A percentile compares a stretch with the other conserved stretches of the same genome.
Conservation (phyloP, 2,329 filamentous ascomycete species). For the Curvularia lunata region DNA sequence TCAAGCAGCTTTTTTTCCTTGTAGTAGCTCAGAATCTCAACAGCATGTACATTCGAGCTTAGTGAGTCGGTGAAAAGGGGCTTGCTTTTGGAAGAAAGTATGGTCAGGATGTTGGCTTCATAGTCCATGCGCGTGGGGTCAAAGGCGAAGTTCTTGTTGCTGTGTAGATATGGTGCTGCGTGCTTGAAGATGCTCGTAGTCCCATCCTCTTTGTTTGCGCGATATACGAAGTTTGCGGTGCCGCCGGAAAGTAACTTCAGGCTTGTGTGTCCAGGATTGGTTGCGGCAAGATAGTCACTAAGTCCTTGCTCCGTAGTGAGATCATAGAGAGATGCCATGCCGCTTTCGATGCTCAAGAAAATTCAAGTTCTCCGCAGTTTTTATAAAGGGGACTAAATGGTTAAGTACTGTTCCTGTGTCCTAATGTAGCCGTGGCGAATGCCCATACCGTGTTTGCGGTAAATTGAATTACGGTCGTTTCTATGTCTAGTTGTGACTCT, state of each 20-base stretch:
- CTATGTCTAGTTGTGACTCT: neutral
- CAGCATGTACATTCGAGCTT: slow-evolving; percentile 25
- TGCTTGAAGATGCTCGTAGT: slow-evolving; percentile 44
- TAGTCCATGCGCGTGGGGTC: slow-evolving; percentile 44
- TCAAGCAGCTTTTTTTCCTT: slow-evolving; percentile 34
- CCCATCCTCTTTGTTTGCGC: slow-evolving; percentile 24
- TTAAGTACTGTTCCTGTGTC: neutral
- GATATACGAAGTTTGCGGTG: slow-evolving; percentile 48
- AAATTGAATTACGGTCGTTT: neutral
- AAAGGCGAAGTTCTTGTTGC: slow-evolving; percentile 33
- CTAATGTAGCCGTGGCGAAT: neutral
- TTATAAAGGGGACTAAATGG: neutral
- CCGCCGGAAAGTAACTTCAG: slow-evolving; percentile 40
- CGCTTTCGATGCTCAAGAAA: neutral
- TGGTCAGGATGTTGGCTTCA: slow-evolving; percentile 36
- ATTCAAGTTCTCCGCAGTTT: neutral
- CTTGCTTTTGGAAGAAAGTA: slow-evolving; percentile 16
- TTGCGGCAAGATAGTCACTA: slow-evolving; percentile 25
- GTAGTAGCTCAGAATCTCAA: slow-evolving; percentile 34
- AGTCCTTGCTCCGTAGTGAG: slow-evolving; percentile 34
- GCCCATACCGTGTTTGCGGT: neutral
- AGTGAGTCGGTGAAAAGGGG: neutral
- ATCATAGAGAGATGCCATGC: neutral
- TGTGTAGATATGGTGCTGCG: slow-evolving; percentile 39
- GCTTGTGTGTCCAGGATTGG: slow-evolving; percentile 2